Percentiles rank a stretch among this genome's conserved stretches.
phyloP scores from a whole-genome alignment of 2,329 filamentous ascomycete genomes.

The Neophaeococcomyces mojaviensis region DNA sequence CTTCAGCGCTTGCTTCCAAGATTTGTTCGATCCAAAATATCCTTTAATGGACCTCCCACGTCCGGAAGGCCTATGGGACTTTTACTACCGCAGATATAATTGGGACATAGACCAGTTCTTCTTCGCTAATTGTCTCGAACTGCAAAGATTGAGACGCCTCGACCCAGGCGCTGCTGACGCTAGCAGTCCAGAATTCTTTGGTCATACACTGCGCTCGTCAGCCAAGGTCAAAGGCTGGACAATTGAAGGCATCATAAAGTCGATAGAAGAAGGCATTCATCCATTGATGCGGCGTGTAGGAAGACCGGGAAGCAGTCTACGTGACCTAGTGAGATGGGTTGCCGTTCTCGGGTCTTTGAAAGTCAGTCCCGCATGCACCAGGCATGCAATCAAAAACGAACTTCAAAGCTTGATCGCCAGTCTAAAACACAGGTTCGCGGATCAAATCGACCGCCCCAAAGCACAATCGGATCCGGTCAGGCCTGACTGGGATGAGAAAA shows the following conservation, averaged over 20 bases:
- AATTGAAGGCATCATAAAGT: constrained; percentile 12
- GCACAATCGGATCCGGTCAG: not conserved
- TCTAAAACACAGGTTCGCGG: not conserved
- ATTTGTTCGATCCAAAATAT: constrained; percentile 27
- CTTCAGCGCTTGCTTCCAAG: constrained; percentile 26
- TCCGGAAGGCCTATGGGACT: constrained; percentile 22
- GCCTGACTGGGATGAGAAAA: no score
- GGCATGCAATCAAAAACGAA: constrained; percentile 3
- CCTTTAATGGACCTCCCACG: constrained; percentile 24
- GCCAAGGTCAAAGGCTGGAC: constrained; percentile 11
- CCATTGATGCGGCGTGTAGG: constrained; percentile 18
- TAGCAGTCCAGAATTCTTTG: not conserved
- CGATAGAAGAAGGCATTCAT: constrained; percentile 16
- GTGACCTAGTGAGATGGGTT: constrained; percentile 19
- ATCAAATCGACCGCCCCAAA: not conserved
- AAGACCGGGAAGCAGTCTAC: constrained; percentile 15
- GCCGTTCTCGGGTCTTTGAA: constrained; percentile 13
- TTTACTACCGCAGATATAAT: constrained; percentile 19
- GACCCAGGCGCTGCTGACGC: not conserved
- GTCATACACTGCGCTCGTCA: not conserved
- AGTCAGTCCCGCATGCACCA: not conserved
- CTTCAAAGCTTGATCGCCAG: constrained; percentile 1
- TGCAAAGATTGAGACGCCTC: constrained; percentile 12
- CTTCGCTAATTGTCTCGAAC: constrained; percentile 18
- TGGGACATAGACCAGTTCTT: constrained; percentile 16